Conservation (phyloP, 208 protist species). For the Novymonas esmeraldas region DNA sequence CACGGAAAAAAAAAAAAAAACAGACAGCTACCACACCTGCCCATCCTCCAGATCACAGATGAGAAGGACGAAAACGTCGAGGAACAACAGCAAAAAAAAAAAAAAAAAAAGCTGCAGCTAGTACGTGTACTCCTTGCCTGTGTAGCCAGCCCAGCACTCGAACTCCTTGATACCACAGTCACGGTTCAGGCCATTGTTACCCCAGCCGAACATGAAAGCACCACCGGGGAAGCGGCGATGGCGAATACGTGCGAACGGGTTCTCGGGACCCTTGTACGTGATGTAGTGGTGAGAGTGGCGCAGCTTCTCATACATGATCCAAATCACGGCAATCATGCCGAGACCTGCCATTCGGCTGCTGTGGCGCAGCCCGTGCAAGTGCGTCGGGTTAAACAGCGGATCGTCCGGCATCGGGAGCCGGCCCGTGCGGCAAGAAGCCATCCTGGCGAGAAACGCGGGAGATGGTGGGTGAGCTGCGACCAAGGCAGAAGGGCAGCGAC, state of each 20-base stretch:
- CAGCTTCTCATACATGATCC: constrained; percentile 86
- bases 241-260: constrained; percentile 82
- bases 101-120: constrained; percentile 39
- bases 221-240: constrained; percentile 81
- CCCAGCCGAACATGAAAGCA: constrained; percentile 82
- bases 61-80: too few species aligned
- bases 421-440: constrained; percentile 77
- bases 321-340: constrained; percentile 67
- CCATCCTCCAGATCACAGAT: too few species aligned
- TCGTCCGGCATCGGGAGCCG: constrained; percentile 85
- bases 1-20: not conserved
- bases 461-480: not conserved
- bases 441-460: not conserved
- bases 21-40: not conserved
- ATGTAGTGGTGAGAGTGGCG: constrained; percentile 80
- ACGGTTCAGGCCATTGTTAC: constrained; percentile 91
- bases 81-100: constrained; percentile 16
- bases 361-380: constrained; percentile 61
- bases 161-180: constrained; percentile 88
- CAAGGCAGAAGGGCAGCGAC: not conserved
- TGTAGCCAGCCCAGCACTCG: constrained; percentile 90
- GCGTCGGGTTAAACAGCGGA: constrained; percentile 61
- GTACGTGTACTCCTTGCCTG: constrained; percentile 88
- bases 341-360: constrained; percentile 63
- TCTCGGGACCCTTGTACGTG: constrained; percentile 84